Evolutionary conservation across 352 stramenopile genomes (phyloP), one percentile per base, ranked within the genome.

Genomic region (Phytophthora sojae): DNA sequence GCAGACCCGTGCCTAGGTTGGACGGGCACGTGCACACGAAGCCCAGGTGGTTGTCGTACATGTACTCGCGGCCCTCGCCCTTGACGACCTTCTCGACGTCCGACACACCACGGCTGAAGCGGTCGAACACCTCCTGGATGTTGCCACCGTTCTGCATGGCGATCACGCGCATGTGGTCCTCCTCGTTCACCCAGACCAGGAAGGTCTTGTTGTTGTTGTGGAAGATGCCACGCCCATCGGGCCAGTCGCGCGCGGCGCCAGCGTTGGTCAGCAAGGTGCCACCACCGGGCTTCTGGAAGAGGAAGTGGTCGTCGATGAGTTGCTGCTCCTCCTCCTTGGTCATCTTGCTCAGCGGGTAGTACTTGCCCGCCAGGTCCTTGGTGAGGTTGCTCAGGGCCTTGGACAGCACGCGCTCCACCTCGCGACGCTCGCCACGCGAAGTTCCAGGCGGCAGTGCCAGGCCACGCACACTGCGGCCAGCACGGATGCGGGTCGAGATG

Each of bases 211-310:
- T 83, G 67, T 95, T 83, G 76, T 97, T 96, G 60, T 95, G 82
- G 73, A 96, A 97, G 57, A 97, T 92, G 32, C 89, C 92, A 64
- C 93, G 79, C n/a, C 79, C 91, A 68, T 97, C 84, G 3, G 91
- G 93, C 93, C 92, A 98, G 76, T 96, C 89, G 32, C 89, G 76
- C 5, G 88, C 89, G 5, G 92, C 86, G 4, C 91, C 91, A 21
- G 92, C 86, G 32, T 89, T 88, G 42, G 82, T 86, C 21, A 91
- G 69, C 57, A 94, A 69, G 39, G 83, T 91, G 35, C 80, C 83
- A 3, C 89, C 86, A 12, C 93, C 90, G 0, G 93, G 93, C 76
- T 97, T 96, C 61, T 97, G 85, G 71, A 97, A 97, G 12, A 97
- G 73, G 61, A 98, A 93, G 56, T 96, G 89, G 37, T 92, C 81